Evolutionary conservation across 768 basidiomycete genomes (phyloP), one percentile per base, ranked within the genome.

Genomic region (Hygrophoropsis aurantiaca): DNA sequence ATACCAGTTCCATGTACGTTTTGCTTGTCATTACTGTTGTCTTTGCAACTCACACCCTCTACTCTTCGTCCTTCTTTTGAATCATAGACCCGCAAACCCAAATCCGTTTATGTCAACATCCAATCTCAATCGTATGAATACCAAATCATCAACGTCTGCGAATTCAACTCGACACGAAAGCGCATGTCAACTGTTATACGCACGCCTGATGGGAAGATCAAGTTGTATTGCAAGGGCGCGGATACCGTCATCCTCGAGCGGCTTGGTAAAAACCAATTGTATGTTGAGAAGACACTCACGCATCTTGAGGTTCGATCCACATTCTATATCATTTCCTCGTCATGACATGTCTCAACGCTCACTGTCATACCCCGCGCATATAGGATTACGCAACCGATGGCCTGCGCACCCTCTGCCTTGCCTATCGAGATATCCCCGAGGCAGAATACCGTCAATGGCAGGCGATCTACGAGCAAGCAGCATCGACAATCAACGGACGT

Each of bases 341-440:
- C 4, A n/a, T n/a, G n/a, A n/a, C n/a, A n/a, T n/a, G n/a, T n/a
- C n/a, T n/a, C 5, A 32, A 11, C 6, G 7, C 18, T n/a, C 35
- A 16, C 49, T 42, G 11, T 47, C n/a, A 13, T 40, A 20, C 52
- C 44, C 20, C 44, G 33, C 33, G 52, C 23, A 9, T 39, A 27
- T 47, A 89, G 90, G 95, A 95, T 47, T 98, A 97, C 55, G 97
- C 97, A 2, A 95, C 94, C 0, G 97, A 99, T 34, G 97, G 97
- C 10, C 76, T 99, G 1, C 84, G 97, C 44, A 98, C 97, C 18
- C 80, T 99, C n/a, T 98, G 95, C 63, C 78, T 98, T 37, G 94
- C 94, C 2, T 95, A 82, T 61, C 89, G 97, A 27, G 94, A 97
- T 46, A 85, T 99, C 42, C 77, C 94, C 0, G 85, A 90, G 46